phyloP scores from a whole-genome alignment of 257 asterid genomes.

The Henckelia pumila region DNA sequence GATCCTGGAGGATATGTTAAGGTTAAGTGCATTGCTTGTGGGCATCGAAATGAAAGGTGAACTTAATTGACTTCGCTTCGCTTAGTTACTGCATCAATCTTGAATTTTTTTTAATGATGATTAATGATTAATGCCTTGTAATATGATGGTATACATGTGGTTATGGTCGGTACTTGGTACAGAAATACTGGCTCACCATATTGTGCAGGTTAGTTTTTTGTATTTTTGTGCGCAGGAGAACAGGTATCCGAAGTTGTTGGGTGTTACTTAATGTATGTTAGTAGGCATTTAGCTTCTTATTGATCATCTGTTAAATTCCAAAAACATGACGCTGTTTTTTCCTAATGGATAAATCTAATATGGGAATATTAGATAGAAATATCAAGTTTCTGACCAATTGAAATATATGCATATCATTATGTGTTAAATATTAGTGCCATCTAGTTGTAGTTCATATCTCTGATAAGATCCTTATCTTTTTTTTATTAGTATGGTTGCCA shows the following conservation, averaged over 20 bases:
- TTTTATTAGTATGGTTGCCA: constrained; percentile 52
- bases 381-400: constrained; percentile 14
- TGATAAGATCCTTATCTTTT: constrained; percentile 29
- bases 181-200: neutral
- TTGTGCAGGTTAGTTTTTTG: neutral
- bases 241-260: neutral
- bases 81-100: neutral
- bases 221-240: neutral
- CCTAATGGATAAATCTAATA: constrained; percentile 10
- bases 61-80: constrained; percentile 3
- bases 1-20: constrained; percentile 89
- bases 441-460: constrained; percentile 16
- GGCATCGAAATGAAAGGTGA: constrained; percentile 64
- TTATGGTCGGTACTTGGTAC: neutral
- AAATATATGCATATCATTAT: constrained; percentile 21
- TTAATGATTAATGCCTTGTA: neutral
- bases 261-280: neutral
- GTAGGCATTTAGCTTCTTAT: neutral
- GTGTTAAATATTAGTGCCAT: constrained; percentile 9
- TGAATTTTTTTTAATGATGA: neutral
- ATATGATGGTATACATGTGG: neutral
- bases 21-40: constrained; percentile 74
- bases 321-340: neutral
- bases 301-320: neutral
- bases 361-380: constrained; percentile 14